phyloP scores from a whole-genome alignment of 73 alveolate species.

The Effrenium voratum region DNA sequence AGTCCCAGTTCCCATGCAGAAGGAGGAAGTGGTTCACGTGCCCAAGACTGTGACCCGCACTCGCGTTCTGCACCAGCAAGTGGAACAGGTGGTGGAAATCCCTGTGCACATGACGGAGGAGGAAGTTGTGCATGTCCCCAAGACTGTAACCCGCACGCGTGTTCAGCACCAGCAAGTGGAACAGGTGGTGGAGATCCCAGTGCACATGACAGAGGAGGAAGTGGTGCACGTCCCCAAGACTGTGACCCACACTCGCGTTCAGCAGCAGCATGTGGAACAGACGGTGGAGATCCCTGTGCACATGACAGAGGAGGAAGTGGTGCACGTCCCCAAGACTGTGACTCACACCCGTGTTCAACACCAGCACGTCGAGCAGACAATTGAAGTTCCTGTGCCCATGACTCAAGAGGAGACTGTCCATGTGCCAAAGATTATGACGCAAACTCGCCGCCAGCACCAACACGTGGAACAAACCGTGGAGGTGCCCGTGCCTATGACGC shows the following conservation, averaged over 20 bases:
- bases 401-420: conserved; percentile 58
- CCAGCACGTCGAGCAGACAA: conserved; percentile 66
- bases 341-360: conserved; percentile 1
- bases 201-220: conserved; percentile 70
- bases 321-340: conserved; percentile 40
- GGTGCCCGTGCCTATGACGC: conserved; percentile 89
- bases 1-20: conserved; percentile 16
- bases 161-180: conserved; percentile 53
- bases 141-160: conserved; percentile 40
- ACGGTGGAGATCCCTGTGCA: conserved; percentile 40
- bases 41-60: conserved; percentile 5
- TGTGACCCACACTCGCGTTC: not conserved
- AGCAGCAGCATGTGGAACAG: conserved; percentile 2
- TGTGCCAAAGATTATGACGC: conserved; percentile 71
- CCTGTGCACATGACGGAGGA: conserved; percentile 67
- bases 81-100: conserved; percentile 49
- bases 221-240: conserved; percentile 86
- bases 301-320: conserved; percentile 63
- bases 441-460: conserved; percentile 35
- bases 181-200: conserved; percentile 65
- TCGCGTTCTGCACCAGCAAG: conserved; percentile 15
- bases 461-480: conserved; percentile 45
- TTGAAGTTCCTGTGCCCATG: conserved; percentile 74
- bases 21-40: conserved; percentile 46
- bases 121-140: conserved; percentile 51